A percentile compares a stretch with the other conserved stretches of the same genome.
Evolutionary conservation across 2,329 filamentous ascomycete species (phyloP).

Genomic region (Ophiostoma piceae): DNA sequence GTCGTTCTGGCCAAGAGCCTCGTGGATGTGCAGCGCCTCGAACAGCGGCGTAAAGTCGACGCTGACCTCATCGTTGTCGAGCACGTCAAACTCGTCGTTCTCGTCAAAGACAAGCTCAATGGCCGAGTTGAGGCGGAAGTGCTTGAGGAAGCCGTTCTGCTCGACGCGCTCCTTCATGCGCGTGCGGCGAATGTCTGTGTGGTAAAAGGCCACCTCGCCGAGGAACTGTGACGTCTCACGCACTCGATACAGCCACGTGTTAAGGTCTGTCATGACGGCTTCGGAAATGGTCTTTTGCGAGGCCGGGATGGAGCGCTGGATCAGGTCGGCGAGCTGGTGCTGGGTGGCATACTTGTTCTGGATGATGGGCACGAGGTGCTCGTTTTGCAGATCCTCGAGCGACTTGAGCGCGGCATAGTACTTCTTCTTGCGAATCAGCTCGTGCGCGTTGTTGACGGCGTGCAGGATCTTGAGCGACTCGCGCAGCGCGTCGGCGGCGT

Average conservation of each 20-base stretch:
- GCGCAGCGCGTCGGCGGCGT: slow-evolving; percentile 80
- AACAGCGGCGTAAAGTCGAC: slow-evolving; percentile 93
- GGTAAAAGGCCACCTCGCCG: slow-evolving; percentile 93
- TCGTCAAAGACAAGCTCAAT: slow-evolving; percentile 95
- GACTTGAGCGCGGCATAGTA: slow-evolving; percentile 94
- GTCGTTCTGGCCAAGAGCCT: slow-evolving; percentile 86
- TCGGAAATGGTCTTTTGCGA: slow-evolving; percentile 92
- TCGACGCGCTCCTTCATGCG: slow-evolving; percentile 80
- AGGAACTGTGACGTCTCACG: slow-evolving; percentile 94
- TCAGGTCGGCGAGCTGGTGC: slow-evolving; percentile 90
- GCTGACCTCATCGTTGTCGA: slow-evolving; percentile 91
- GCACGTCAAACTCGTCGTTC: slow-evolving; percentile 87
- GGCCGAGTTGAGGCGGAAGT: slow-evolving; percentile 90
- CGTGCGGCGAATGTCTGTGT: slow-evolving; percentile 79
- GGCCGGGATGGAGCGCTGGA: slow-evolving; percentile 89
- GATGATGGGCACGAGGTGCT: slow-evolving; percentile 70
- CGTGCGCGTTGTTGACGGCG: slow-evolving; percentile 89
- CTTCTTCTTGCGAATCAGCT: slow-evolving; percentile 84
- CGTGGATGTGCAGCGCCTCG: slow-evolving; percentile 93
- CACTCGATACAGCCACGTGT: slow-evolving; percentile 93
- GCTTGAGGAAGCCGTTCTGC: slow-evolving; percentile 64
- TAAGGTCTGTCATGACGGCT: slow-evolving; percentile 92
- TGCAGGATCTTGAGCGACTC: slow-evolving; percentile 89
- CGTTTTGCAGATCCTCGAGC: slow-evolving; percentile 91
- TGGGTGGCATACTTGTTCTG: slow-evolving; percentile 85